phyloP scores from a whole-genome alignment of 176 grass and related monocot genomes.

The Musa troglodytarum region DNA sequence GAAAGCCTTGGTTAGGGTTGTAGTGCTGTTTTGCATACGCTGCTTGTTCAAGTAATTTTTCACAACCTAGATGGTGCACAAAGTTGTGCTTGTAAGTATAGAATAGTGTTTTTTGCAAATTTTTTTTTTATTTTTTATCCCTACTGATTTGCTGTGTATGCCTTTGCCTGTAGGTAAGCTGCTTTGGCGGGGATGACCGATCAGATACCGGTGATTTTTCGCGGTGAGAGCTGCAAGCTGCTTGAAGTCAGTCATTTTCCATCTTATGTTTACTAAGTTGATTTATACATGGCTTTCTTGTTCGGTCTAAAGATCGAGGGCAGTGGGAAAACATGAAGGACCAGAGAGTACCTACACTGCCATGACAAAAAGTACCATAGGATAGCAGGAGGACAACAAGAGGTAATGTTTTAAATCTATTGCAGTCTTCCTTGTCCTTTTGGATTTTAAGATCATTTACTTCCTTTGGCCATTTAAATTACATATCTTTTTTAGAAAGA shows the following conservation, averaged over 20 bases:
- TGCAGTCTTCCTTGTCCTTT: no score
- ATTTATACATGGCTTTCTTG: neutral
- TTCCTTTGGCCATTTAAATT: no score
- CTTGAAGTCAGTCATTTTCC: neutral
- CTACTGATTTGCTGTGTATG: neutral
- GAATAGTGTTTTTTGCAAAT: neutral
- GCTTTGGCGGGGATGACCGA: constrained; percentile 47
- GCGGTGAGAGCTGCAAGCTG: constrained; percentile 30
- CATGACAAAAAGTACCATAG: constrained; percentile 71
- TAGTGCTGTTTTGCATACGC: neutral
- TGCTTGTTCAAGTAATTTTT: neutral
- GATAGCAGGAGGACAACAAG: constrained; percentile 69
- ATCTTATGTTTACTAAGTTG: neutral
- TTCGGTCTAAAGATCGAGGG: constrained; percentile 64
- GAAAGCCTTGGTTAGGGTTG: neutral
- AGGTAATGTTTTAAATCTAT: constrained; percentile 19
- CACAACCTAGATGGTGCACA: neutral
- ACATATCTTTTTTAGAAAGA: no score
- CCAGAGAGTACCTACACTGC: constrained; percentile 58
- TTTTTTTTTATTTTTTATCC: no score
- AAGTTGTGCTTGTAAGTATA: neutral
- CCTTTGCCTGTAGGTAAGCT: constrained; percentile 41
- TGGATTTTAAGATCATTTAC: no score
- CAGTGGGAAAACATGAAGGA: constrained; percentile 49
- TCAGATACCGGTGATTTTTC: constrained; percentile 75